These are phyloP conservation scores for Alternaria burnsii DNA, from an alignment of 2,329 filamentous ascomycete species.

Conservation along the genomic window DNA sequence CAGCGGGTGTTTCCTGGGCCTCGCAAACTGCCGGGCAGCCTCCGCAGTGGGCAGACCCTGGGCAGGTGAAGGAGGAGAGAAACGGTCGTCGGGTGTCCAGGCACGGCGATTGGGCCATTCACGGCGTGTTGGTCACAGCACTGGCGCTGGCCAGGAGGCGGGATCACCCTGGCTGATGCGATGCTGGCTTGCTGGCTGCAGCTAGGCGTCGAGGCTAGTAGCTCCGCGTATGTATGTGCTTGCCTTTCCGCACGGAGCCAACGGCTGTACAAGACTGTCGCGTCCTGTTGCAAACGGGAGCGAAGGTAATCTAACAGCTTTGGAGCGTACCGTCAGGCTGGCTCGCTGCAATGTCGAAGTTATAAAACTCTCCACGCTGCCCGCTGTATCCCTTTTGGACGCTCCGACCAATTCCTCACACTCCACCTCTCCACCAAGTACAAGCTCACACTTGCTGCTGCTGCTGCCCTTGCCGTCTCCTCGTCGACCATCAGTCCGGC, in stretches of 20 bases:
- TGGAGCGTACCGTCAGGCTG: conserved; percentile 48
- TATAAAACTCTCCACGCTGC: conserved; percentile 51
- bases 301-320: conserved; percentile 53
- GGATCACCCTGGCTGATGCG: conserved; percentile 35
- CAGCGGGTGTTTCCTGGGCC: conserved; percentile 32
- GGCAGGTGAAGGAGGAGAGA: conserved; percentile 15
- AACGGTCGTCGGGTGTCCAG: conserved; percentile 24
- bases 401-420: conserved; percentile 39
- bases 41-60: conserved; percentile 8
- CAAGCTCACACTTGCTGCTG: conserved; percentile 21
- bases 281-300: conserved; percentile 54
- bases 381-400: conserved; percentile 42
- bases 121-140: conserved; percentile 26
- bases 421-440: conserved; percentile 8
- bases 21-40: conserved; percentile 23
- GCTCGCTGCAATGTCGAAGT: conserved; percentile 45
- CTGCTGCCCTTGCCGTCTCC: conserved; percentile 18
- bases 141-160: conserved; percentile 31
- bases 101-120: conserved; percentile 38
- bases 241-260: conserved; percentile 51
- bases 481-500: conserved; percentile 18
- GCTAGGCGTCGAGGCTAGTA: conserved; percentile 38
- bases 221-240: conserved; percentile 46
- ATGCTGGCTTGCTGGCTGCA: conserved; percentile 27
- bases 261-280: conserved; percentile 52